These are phyloP conservation scores for Luffa acutangula DNA, from an alignment of 306 rosid genomes.

Conservation along the genomic window DNA sequence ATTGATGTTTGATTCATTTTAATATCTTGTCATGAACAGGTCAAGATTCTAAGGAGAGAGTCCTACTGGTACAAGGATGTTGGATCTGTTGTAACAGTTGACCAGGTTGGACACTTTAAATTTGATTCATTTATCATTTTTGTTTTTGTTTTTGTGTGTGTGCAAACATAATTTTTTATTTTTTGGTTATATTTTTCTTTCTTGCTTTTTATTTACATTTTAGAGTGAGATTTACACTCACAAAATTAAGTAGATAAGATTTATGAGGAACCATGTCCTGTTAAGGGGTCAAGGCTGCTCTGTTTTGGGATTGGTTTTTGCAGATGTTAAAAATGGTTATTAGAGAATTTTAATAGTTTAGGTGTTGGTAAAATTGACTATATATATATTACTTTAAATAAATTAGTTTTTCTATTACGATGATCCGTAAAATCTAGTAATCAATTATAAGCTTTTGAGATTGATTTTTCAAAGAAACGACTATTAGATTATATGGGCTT, in stretches of 20 bases:
- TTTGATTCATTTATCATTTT: not conserved
- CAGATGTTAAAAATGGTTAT: not conserved
- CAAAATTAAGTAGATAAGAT: not conserved
- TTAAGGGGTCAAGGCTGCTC: not conserved
- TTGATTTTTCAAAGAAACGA: no score
- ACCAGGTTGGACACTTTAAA: slow-evolving; percentile 1
- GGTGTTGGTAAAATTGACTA: no score
- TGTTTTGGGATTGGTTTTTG: not conserved
- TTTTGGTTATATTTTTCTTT: no score
- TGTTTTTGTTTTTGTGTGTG: not conserved
- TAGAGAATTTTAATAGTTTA: no score
- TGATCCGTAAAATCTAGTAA: no score
- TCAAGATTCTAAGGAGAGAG: slow-evolving; percentile 17
- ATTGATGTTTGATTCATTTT: not conserved
- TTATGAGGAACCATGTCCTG: not conserved
- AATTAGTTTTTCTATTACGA: no score
- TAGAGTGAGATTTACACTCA: not conserved
- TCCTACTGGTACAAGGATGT: slow-evolving; percentile 19
- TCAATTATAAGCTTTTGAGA: not conserved
- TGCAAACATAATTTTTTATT: not conserved
- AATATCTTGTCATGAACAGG: slow-evolving; percentile 2
- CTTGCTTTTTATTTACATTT: not conserved
- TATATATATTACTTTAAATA: no score
- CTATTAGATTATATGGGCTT: no score
- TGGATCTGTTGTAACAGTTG: slow-evolving; percentile 20